Evolutionary conservation across 2,329 filamentous ascomycete species (phyloP).

Genomic region (Neofusicoccum ribis): DNA sequence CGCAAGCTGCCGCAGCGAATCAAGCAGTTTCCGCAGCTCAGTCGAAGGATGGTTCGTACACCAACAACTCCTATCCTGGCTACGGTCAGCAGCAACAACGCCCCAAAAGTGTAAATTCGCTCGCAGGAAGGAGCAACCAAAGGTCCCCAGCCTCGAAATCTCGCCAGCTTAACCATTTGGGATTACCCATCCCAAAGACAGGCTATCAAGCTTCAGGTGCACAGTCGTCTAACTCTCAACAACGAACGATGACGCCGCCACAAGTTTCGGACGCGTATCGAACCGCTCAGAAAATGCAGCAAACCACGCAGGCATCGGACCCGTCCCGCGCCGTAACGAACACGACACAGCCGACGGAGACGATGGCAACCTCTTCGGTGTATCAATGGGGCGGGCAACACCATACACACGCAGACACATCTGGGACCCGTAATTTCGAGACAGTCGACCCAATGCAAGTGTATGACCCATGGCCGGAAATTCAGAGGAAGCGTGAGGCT

Average conservation of each 20-base stretch:
- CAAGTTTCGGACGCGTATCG: background rate
- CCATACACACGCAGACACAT: background rate
- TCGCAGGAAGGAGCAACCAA: background rate
- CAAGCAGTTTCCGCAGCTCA: background rate
- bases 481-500: constrained; percentile 44
- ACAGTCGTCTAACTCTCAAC: background rate
- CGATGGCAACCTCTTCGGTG: background rate
- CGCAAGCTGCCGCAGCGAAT: background rate
- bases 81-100: constrained; percentile 4
- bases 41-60: background rate
- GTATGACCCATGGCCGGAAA: constrained; percentile 55
- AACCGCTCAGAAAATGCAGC: background rate
- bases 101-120: constrained; percentile 12
- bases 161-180: background rate
- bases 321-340: too few relatives aligned
- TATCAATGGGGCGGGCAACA: constrained; percentile 8
- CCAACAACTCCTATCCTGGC: background rate
- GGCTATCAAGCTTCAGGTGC: background rate
- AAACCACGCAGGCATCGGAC: background rate
- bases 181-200: background rate
- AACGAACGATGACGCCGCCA: background rate
- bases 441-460: constrained; percentile 57
- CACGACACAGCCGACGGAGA: background rate
- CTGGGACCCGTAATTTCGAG: constrained; percentile 10
- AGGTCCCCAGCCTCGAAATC: background rate